These are phyloP conservation scores for Ormosia semicastrata DNA, from an alignment of 306 rosid genomes.

Conservation along the genomic window DNA sequence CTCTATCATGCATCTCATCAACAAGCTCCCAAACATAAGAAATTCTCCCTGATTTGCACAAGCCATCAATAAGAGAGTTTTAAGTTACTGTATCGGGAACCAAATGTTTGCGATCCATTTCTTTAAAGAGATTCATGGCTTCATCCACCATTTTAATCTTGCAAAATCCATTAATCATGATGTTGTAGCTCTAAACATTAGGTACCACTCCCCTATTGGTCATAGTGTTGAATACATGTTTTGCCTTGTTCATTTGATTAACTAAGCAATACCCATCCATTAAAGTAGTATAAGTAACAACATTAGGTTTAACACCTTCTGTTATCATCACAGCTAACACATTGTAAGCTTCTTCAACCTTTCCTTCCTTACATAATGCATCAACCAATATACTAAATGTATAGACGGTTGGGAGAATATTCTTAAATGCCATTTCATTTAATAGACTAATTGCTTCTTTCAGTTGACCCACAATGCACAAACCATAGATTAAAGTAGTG, in stretches of 20 bases:
- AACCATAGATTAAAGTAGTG: background rate
- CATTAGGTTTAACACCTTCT: background rate
- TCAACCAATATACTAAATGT: background rate
- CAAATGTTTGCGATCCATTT: background rate
- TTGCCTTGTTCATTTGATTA: background rate
- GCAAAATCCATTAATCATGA: background rate
- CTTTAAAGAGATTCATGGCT: conserved; percentile 10
- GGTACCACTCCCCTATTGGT: background rate
- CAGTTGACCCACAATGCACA: background rate
- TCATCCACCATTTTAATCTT: conserved; percentile 6
- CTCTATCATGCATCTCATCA: background rate
- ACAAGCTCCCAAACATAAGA: background rate
- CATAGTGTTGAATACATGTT: background rate
- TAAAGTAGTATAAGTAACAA: conserved; percentile 16
- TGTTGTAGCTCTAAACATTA: background rate
- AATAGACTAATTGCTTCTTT: conserved; percentile 18
- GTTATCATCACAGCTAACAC: background rate
- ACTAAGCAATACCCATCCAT: conserved; percentile 24
- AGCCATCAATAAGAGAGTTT: background rate
- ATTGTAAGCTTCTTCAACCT: background rate
- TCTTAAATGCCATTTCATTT: conserved; percentile 13
- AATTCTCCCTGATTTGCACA: background rate
- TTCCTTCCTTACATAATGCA: conserved; percentile 21
- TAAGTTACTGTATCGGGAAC: background rate
- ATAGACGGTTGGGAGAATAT: background rate